Base-by-base conservation (phyloP, 2,329 filamentous ascomycete species). In the Pseudopyricularia javanii region DNA sequence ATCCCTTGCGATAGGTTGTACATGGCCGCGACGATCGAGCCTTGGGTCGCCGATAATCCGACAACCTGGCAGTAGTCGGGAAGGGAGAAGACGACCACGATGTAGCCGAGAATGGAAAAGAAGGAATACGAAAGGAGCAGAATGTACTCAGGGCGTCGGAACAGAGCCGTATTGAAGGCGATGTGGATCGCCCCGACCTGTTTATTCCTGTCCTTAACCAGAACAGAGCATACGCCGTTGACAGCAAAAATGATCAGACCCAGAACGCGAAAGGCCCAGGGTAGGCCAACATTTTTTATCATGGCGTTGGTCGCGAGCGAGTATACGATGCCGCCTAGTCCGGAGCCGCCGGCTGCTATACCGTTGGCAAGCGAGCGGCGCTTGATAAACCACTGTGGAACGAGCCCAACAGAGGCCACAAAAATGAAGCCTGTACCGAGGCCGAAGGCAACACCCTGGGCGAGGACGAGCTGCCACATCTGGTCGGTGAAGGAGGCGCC, bases 381-480 rank as follows among this genome's bases (percentile, higher is more conserved):
- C 32, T 78, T 82, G 9, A 73, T 78, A 61, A 91, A 91, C 85
- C 85, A 90, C 63, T 90, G 85, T 2, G 85, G 78, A 0, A 85
- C 73, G 11, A 89, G 77, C 33, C 78, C 79, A 3, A 85, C 83
- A 4, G 74, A 80, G 1, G 79, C 79, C 0, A 86, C 85, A 62
- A 90, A 91, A 9, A 85, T 70, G 54, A 91, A 83, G 0, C 87
- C 87, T 76, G 91, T 84, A 3, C 86, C 87, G 22, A 84, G 65
- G n/a, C 88, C 88, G 56, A 91, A 91, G 52, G 82, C 79, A 3
- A 91, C 62, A 4, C 88, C 88, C 62, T 91, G 88, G 6, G 76
- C 79, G 0, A 91, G 74, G 54, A 90, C 82, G 1, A 93, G 73
- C 34, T 91, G 86, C 83, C 86, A 91, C 54, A 88, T 82, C 53